Percentiles rank a stretch among this genome's conserved stretches.
Conservation (phyloP, 2,329 filamentous ascomycete species). For the Colletotrichum sp. region DNA sequence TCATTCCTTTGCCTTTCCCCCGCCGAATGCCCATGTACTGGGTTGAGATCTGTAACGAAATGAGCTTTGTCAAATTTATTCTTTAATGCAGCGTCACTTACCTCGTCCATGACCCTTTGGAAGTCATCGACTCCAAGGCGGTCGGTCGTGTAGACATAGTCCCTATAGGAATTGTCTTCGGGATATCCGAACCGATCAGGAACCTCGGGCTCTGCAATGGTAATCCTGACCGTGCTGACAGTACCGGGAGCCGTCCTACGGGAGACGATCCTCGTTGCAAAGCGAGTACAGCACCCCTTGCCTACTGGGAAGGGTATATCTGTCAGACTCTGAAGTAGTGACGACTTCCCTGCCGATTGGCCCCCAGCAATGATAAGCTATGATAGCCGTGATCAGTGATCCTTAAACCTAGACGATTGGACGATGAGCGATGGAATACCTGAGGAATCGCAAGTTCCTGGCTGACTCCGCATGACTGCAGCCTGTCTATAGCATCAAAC, state of each 20-base stretch:
- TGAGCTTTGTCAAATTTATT: background rate
- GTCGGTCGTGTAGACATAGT: constrained; percentile 26
- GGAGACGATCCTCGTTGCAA: constrained; percentile 42
- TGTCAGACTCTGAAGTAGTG: constrained; percentile 39
- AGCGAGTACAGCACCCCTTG: constrained; percentile 38
- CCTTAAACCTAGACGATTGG: background rate
- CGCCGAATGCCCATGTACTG: constrained; percentile 34
- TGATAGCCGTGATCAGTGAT: background rate
- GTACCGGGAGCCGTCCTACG: constrained; percentile 33
- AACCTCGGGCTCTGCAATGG: constrained; percentile 32
- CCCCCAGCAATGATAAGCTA: constrained; percentile 41
- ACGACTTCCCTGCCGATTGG: constrained; percentile 43
- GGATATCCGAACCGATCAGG: constrained; percentile 25
- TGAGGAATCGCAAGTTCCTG: constrained; percentile 38
- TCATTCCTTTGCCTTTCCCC: constrained; percentile 25
- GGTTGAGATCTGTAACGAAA: constrained; percentile 27
- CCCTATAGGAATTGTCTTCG: constrained; percentile 16
- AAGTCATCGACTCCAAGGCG: constrained; percentile 34
- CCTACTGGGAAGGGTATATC: constrained; percentile 41
- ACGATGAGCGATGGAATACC: constrained; percentile 22
- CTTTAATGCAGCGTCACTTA: background rate
- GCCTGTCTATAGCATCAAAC: constrained; percentile 41
- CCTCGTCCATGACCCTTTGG: constrained; percentile 32
- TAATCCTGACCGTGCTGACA: constrained; percentile 32
- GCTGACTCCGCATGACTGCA: constrained; percentile 34